Evolutionary conservation across 805 yeast genomes (phyloP).

Genomic region (Clavispora vitiphila): DNA sequence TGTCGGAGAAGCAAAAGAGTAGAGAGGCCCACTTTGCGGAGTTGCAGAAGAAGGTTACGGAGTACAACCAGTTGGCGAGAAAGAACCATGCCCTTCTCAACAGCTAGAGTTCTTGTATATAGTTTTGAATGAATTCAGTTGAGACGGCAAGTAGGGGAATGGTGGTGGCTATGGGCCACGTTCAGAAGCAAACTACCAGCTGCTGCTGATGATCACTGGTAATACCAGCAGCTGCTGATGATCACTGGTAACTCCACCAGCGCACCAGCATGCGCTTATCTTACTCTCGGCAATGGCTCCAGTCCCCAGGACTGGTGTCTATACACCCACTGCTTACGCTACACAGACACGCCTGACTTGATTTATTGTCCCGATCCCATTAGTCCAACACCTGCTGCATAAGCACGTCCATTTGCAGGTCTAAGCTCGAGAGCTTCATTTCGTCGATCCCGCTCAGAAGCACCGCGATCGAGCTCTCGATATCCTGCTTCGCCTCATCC

Average conservation of each 20-base stretch:
- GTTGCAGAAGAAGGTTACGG: slow-evolving; percentile 37
- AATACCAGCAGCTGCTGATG: too few relatives aligned
- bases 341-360: too few relatives aligned
- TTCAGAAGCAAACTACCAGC: too few relatives aligned
- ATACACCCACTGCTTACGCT: too few relatives aligned
- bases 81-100: slow-evolving; percentile 24
- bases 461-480: slow-evolving; percentile 15
- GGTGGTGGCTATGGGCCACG: too few relatives aligned
- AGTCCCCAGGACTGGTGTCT: too few relatives aligned
- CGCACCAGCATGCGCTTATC: too few relatives aligned
- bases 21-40: slow-evolving; percentile 24
- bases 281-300: too few relatives aligned
- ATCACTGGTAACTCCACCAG: too few relatives aligned
- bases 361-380: too few relatives aligned
- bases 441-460: slow-evolving; percentile 14
- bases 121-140: background rate
- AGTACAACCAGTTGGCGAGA: slow-evolving; percentile 35
- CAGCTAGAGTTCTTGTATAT: slow-evolving; percentile 4
- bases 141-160: background rate
- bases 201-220: too few relatives aligned
- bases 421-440: slow-evolving; percentile 16
- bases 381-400: slow-evolving; percentile 9
- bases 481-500: slow-evolving; percentile 16
- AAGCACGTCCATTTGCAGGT: slow-evolving; percentile 19
- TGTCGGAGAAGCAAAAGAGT: slow-evolving; percentile 30